Percentiles rank a stretch among this genome's conserved stretches.
Evolutionary conservation across 1,139 yeast genomes (phyloP).

Genomic region (Protomyces gravidus): DNA sequence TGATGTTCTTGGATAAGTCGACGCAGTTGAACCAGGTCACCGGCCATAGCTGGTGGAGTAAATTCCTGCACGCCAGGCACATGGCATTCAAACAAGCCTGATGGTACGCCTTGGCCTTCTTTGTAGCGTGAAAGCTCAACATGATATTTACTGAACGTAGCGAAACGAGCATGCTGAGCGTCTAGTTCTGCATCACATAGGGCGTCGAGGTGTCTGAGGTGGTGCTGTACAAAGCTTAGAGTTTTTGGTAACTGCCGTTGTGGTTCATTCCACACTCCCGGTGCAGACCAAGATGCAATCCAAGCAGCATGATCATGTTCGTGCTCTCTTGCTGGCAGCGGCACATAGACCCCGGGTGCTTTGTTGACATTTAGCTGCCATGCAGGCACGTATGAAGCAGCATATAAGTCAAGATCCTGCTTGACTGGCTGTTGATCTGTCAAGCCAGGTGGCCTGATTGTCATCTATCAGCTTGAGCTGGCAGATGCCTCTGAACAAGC

Average conservation of each 20-base stretch:
- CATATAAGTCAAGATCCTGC: neutral
- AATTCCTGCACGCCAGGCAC: constrained; percentile 33
- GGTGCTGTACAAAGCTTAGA: neutral
- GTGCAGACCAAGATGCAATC: neutral
- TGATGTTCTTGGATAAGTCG: constrained; percentile 30
- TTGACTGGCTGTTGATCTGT: neutral
- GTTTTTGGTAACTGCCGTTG: neutral
- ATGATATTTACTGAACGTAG: neutral
- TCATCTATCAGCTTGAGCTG: too few species aligned
- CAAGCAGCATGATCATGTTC: neutral
- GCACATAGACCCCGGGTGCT: neutral
- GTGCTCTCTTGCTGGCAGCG: neutral
- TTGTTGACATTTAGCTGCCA: neutral
- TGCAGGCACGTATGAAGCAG: neutral
- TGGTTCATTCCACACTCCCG: neutral
- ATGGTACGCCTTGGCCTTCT: neutral
- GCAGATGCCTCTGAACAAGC: too few species aligned
- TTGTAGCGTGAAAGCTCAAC: neutral
- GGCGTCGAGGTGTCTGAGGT: neutral
- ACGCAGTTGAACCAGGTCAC: constrained; percentile 30
- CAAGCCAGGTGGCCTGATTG: neutral
- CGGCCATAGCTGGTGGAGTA: constrained; percentile 32
- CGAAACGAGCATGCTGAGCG: neutral
- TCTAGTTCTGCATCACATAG: neutral
- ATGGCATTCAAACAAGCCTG: neutral